Conservation (phyloP, 2,329 filamentous ascomycete genomes). For the Talaromyces atroroseus region DNA sequence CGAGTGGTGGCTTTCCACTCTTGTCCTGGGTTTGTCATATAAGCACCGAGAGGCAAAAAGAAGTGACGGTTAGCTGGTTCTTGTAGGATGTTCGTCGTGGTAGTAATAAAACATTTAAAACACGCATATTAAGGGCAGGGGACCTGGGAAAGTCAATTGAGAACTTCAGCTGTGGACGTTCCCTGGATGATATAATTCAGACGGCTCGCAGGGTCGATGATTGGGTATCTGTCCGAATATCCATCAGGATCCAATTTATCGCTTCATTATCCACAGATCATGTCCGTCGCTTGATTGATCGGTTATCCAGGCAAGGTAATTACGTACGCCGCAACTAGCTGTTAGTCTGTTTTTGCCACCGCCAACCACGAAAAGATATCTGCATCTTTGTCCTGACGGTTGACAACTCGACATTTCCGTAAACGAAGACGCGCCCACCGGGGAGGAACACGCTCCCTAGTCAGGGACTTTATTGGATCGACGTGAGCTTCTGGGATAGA, state of each 20-base stretch:
- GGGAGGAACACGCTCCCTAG: background rate
- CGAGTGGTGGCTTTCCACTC: background rate
- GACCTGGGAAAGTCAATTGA: constrained; percentile 7
- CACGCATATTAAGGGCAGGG: background rate
- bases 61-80: too few species aligned
- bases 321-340: background rate
- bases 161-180: constrained; percentile 4
- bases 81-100: too few species aligned
- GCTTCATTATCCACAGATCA: background rate
- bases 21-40: background rate
- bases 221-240: background rate
- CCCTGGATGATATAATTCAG: background rate
- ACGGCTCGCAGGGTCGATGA: background rate
- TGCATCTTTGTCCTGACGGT: background rate
- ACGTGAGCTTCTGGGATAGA: background rate
- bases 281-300: constrained; percentile 5
- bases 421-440: background rate
- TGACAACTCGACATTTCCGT: background rate
- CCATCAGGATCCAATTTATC: background rate
- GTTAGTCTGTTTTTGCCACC: constrained; percentile 9
- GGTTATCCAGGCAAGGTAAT: background rate
- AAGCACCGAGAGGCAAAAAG: constrained; percentile 5
- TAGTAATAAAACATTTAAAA: background rate
- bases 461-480: background rate
- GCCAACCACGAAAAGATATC: constrained; percentile 3